phyloP scores from a whole-genome alignment of 306 rosid genomes.

The Senna tora region DNA sequence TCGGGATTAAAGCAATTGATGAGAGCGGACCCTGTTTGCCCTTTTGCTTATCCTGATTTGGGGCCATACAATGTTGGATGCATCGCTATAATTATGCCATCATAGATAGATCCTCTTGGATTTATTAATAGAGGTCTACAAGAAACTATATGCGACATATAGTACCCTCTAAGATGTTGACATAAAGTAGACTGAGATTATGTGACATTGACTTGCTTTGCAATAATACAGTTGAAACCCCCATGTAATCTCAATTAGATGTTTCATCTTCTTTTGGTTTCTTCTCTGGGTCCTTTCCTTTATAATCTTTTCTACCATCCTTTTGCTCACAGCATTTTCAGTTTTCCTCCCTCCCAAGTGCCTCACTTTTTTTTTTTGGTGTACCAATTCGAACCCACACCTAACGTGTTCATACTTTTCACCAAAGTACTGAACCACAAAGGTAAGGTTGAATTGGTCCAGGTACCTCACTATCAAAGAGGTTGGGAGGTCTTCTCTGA shows the following conservation, averaged over 20 bases:
- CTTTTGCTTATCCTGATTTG: not conserved
- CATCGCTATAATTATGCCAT: constrained; percentile 28
- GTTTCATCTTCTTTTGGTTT: constrained; percentile 45
- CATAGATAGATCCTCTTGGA: constrained; percentile 40
- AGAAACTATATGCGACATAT: constrained; percentile 49
- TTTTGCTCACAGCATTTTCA: constrained; percentile 6
- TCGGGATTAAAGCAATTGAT: constrained; percentile 34
- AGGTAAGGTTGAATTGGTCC: no score
- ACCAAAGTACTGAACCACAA: no score
- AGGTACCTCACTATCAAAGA: no score
- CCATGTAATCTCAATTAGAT: constrained; percentile 32
- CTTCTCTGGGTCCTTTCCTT: constrained; percentile 23
- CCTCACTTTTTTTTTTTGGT: no score
- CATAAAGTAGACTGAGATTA: constrained; percentile 59
- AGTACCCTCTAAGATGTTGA: constrained; percentile 49
- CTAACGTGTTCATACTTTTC: no score
- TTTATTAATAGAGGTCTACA: constrained; percentile 42
- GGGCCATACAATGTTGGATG: constrained; percentile 30
- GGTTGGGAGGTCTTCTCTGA: no score
- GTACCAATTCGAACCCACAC: no score
- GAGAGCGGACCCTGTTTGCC: constrained; percentile 12
- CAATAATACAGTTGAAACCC: constrained; percentile 20
- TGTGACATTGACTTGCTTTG: constrained; percentile 48
- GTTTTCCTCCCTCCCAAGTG: not conserved
- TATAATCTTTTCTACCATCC: constrained; percentile 10